phyloP scores from a whole-genome alignment of 306 rosid genomes.

The Begonia peltatifolia region DNA sequence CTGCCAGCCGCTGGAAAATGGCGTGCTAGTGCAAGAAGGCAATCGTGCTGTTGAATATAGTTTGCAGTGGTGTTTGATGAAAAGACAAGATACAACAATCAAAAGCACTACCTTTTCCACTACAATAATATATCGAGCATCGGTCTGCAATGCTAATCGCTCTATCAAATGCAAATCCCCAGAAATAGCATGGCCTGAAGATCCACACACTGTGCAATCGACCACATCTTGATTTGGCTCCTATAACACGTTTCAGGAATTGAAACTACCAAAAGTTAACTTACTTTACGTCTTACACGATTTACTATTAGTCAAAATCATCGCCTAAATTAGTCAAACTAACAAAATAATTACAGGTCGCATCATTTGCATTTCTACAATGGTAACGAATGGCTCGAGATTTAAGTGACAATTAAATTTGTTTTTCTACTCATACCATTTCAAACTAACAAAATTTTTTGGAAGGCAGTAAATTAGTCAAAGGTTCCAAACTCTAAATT shows the following conservation, averaged over 20 bases:
- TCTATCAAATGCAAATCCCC: conserved; percentile 59
- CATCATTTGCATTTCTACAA: too few species aligned
- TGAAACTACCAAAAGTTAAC: neutral
- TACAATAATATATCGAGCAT: conserved; percentile 73
- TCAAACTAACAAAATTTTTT: too few species aligned
- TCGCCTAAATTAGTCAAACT: too few species aligned
- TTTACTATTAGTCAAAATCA: too few species aligned
- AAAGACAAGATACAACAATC: neutral
- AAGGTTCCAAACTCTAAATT: too few species aligned
- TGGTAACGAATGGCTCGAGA: too few species aligned
- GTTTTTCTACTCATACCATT: too few species aligned
- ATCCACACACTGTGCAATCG: conserved; percentile 67
- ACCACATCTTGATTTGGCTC: conserved; percentile 61
- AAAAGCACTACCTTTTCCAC: conserved; percentile 55
- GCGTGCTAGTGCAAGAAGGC: conserved; percentile 38
- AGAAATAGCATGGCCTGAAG: conserved; percentile 63
- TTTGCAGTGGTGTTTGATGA: neutral
- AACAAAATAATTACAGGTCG: too few species aligned
- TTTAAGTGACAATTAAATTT: too few species aligned
- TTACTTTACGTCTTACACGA: too few species aligned
- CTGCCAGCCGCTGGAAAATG: conserved; percentile 64
- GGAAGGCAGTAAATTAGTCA: too few species aligned
- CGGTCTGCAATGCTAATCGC: conserved; percentile 34
- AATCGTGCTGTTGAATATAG: neutral
- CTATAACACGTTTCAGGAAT: conserved; percentile 13